Base-by-base conservation (phyloP, 108 stramenopile genomes). In the Craspedostauros australis region DNA sequence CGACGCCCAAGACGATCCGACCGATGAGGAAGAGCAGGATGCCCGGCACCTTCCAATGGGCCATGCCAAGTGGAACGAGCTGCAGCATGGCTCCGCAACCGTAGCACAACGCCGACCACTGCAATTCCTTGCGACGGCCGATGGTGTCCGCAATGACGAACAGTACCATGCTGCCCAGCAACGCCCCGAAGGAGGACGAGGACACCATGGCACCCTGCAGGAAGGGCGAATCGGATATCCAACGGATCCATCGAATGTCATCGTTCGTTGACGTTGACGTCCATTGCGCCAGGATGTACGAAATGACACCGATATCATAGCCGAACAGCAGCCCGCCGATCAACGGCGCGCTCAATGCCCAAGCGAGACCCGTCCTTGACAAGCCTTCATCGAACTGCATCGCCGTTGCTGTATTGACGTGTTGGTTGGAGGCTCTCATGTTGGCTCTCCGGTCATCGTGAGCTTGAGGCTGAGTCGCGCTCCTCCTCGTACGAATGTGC, bases 301-400 rank as follows among this genome's bases (percentile, higher is more conserved):
- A 63, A 2, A 78, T 79, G 0, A 63, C 74, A 2, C 77, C 77
- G 31, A 83, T 83, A 43, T 82, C 80, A 20, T 73, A 75, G 23
- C 81, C 81, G 44, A 82, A 82, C 11, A 79, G 47, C 19, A 82
- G 42, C 0, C 79, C 79, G 0, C 80, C 80, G 2, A 78, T 33
- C 11, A 71, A 68, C 6, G 76, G 76, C 3, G 75, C 66, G 39
- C 66, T 28, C 58, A 80, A 80, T 28, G 72, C 4, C 2, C 50
- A 36, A 42, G 39, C 41, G 5, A 52, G 11, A 36, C 11, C 34
- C n/a, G n/a, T n/a, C n/a, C n/a, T n/a, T n/a, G n/a, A n/a, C n/a
- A n/a, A n/a, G n/a, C n/a, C n/a, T n/a, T n/a, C n/a, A n/a, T n/a
- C n/a, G n/a, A n/a, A n/a, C n/a, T n/a, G n/a, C n/a, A n/a, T n/a